Evolutionary conservation across 148 eudicot species (phyloP), one percentile per base, ranked within the genome.

Genomic region (Hydrangea macrophylla): DNA sequence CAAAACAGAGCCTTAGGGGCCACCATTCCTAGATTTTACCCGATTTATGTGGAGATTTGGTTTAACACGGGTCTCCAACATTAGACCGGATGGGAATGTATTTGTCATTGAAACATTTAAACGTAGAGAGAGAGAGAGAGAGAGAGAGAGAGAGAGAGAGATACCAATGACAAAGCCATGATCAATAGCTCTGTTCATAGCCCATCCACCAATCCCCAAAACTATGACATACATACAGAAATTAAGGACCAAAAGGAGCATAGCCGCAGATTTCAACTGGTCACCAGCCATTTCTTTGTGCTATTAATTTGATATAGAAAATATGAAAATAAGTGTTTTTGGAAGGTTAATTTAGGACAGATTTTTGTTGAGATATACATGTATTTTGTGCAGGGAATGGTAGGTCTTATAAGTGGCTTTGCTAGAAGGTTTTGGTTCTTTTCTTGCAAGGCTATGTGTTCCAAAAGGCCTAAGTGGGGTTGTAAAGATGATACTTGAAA

Each of bases 191-290:
- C 54, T 45, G 44, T 88, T 81, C 70, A 85, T 73, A 0, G 89
- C 90, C 98, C 98, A 93, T 45, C 89, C 95, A 28, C 89, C 89
- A 26, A 93, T 85, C 65, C 92, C 87, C 12, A 88, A 62, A 72
- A 93, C 69, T 10, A 88, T 70, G 11, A 81, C 88, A 69, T 72
- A 93, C 98, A 93, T 93, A 75, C 87, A 85, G 72, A 93, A 93
- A 68, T 93, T 93, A 60, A 93, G 96, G 54, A 77, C 45, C 80
- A 93, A 57, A 73, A 93, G 92, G 58, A 83, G 36, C 3, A 77
- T 10, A 28, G 89, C 90, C 10, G 48, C 78, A 18, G 85, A 78
- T 73, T 82, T 84, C 75, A 82, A 74, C 45, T 81, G 75, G 33
- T 55, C 69, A 33, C 70, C 84, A 0, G 87, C 93, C 93, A 90